Evolutionary conservation across 2,329 filamentous ascomycete genomes (phyloP), one percentile per base, ranked within the genome.

Genomic region (Alternaria sp.): DNA sequence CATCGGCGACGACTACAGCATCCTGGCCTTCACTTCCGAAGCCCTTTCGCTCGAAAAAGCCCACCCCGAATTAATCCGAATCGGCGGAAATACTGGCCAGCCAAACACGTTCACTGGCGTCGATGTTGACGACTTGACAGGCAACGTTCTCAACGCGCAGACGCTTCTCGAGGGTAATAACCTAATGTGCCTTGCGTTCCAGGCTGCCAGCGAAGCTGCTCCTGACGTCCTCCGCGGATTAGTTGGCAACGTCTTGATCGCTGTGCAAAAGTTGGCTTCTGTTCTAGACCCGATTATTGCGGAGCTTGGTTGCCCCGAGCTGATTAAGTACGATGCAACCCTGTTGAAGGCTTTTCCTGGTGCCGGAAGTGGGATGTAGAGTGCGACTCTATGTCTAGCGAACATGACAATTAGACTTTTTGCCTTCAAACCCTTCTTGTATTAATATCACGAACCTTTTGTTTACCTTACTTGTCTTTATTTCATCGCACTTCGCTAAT

Each of bases 71-170:
- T 65, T 69, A 8, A 33, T 66, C 20, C 66, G 68, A 12, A 15
- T 71, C 23, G 69, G 69, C 18, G 68, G 69, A 11, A 71, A 71
- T 8, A 71, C 69, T 7, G 68, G 68, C n/a, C 65, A 65, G 10
- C 61, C 61, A 5, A 68, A 71, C 15, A 57, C 68, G 0, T 71
- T 71, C 25, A 63, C 68, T 30, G 68, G 68, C 14, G 62, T 72
- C 14, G 65, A 72, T 43, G 30, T 71, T 3, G 51, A 43, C 1
- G 66, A 71, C 18, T 57, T 71, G 12, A 71, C 69, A 28, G 66
- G 68, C n/a, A 67, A 67, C 44, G 57, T 60, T 9, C 68, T 71
- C 60, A 71, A 72, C 18, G 59, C 55, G 11, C 61, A 33, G 9
- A 63, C 54, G 41, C 60, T 72, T 18, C 58, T 63, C 15, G 56